phyloP scores from a whole-genome alignment of 2,329 filamentous ascomycete genomes.

The Karstenula rhodostoma region DNA sequence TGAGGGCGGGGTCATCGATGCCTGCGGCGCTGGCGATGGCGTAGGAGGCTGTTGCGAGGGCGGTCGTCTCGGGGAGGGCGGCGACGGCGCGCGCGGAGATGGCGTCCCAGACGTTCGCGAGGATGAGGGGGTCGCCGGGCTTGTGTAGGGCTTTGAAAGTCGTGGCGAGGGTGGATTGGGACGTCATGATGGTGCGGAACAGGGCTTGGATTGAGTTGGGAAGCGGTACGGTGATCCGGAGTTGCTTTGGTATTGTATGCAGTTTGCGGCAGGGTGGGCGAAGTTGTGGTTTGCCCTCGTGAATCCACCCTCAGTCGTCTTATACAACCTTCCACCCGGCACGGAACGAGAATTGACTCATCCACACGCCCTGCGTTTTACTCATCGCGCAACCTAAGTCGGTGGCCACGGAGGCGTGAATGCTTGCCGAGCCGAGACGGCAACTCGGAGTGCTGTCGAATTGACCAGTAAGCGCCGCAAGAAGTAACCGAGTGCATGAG shows the following conservation, averaged over 20 bases:
- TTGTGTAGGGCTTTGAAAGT: constrained; percentile 55
- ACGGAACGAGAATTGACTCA: neutral
- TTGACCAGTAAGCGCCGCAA: neutral
- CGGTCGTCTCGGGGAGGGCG: constrained; percentile 53
- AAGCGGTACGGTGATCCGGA: too few species aligned
- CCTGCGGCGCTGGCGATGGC: constrained; percentile 45
- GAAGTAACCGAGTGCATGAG: neutral
- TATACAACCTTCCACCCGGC: neutral
- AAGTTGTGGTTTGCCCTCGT: neutral
- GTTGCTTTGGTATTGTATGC: neutral
- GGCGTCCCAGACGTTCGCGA: constrained; percentile 66
- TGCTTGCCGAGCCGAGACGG: constrained; percentile 4
- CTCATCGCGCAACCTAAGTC: neutral
- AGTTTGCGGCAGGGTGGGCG: neutral
- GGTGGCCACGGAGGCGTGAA: neutral
- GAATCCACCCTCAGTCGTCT: too few species aligned
- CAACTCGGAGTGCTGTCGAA: constrained; percentile 3
- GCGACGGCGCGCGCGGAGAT: constrained; percentile 58
- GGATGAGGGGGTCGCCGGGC: constrained; percentile 60
- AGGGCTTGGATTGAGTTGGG: neutral
- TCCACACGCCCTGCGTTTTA: neutral
- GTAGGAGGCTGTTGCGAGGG: constrained; percentile 51
- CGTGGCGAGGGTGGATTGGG: constrained; percentile 24
- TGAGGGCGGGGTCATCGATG: constrained; percentile 53
- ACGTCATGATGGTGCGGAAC: constrained; percentile 13